Evolutionary conservation across 148 eudicot genomes (phyloP), one percentile per base, ranked within the genome.

Genomic region (Oxyria digyna): DNA sequence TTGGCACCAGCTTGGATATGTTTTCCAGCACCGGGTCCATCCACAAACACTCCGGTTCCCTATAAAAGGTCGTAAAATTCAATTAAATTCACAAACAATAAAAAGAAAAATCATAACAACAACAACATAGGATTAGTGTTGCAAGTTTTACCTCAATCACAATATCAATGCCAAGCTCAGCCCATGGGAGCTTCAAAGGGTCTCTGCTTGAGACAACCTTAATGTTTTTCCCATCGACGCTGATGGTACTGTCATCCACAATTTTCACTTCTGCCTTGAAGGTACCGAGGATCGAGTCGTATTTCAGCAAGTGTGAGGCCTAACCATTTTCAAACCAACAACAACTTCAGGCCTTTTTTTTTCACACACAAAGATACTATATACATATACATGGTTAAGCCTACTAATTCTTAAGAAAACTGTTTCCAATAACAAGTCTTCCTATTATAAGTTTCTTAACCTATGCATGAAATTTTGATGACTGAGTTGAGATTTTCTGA

Each of bases 1-100:
- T 88, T 91, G 24, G 99, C 99, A 68, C 99, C 99, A 8, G 99
- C 97, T 87, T 95, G 99, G 76, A 95, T 85, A 81, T 95, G 99
- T 81, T 95, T 95, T 57, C 99, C 99, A 32, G 99, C 99, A 42
- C 99, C 99, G 1, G 99, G 93, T 13, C 97, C 99, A 65, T 95
- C 99, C 66, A 95, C 97, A 69, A 95, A 95, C 55, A 95, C 99
- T 55, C 99, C 99, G 0, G 99, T 95, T 71, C 99, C 99, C 99
- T 95, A 73, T 65, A 4, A 59, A 59, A 59, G 14, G 35, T 2
- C 37, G 14, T 6, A 59, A 2, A 2, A 14, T 1, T 29, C 37
- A 29, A 29, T 27, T 27, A 33, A 14, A 1, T 14, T 10, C 13
- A 40, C 3, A 42, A 20, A 40, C 27, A 40, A 42, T 4, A 15